Evolutionary conservation across 352 stramenopile species (phyloP), one percentile per base, ranked within the genome.

Genomic region (Pythium guiyangense): DNA sequence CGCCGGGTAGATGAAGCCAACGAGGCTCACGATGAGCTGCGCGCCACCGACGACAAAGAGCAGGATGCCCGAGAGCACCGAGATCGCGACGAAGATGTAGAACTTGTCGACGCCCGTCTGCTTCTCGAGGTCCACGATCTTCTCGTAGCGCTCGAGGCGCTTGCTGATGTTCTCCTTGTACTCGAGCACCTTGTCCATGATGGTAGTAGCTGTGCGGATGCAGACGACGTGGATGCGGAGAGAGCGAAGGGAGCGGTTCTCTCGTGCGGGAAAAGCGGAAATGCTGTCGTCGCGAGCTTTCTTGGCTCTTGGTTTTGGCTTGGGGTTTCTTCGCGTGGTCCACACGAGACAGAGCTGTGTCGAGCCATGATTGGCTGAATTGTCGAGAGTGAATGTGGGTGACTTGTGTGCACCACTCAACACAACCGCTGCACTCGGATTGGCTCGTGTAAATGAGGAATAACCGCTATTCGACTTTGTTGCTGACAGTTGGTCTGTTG

Each of bases 71-170:
- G 68, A 42, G 31, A 94, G 50, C 31, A 86, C 37, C 20, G 70
- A 31, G 34, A 45, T 70, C 12, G 65, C 76, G 39, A 70, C 57
- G 62, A 92, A 90, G 62, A 94, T 83, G 73, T 91, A 94, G 65
- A 94, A 92, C 77, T 94, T 94, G 70, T 92, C 82, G 45, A 94
- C 67, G 39, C 82, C 84, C 42, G 82, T 92, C 66, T 90, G 73
- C 73, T 91, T 87, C 72, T 94, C 84, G 35, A 92, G 60, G 61
- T 94, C 80, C 45, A 86, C 75, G 62, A 94, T 71, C 74, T 91
- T 87, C 8, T 90, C 78, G 63, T 92, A 92, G 57, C 78, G 76
- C 67, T 90, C 81, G 59, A 94, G 70, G 66, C 84, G 82, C 68
- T 73, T 68, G 55, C 66, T 78, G 72, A 94, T 90, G 64, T 85